Base-by-base conservation (phyloP, 106 monocot genomes). In the Amphibolis antarctica region DNA sequence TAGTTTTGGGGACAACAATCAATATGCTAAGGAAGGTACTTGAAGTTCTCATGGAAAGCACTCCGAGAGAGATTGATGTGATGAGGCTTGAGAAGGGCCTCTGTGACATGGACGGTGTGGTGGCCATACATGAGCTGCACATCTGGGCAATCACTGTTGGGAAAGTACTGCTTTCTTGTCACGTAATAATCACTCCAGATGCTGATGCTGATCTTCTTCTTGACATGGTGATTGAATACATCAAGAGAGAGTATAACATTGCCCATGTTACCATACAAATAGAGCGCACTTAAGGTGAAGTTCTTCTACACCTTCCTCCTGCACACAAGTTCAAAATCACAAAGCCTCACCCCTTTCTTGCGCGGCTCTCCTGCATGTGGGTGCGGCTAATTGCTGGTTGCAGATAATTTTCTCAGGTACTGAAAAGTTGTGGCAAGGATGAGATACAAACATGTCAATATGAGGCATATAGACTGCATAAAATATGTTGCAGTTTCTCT, bases 131-230 rank as follows among this genome's bases (percentile, higher is more conserved):
- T 47, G 72, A 72, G 28, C 56, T 72, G 0, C 72, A 72, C 46
- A 64, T 72, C 12, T 72, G 72, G 72, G 72, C 65, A 10, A 72
- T 72, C 46, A 72, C 72, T 3, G 72, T 72, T 10, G 72, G 72
- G 9, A 72, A 72, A 56, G 72, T 72, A 13, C 56, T 72, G 0
- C 44, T 72, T 12, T 54, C 72, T 9, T 72, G 72, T 30, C 72
- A 72, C 47, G 72, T 72, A 12, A 72, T 56, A 1, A 44, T 72
- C 20, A 42, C 45, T 10, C 55, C 55, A 12, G 64, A 55, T 9
- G 72, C 65, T 1, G 55, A 65, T 54, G 63, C 72, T 0, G 64
- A 72, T 56, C 28, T 23, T 12, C 28, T 72, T 1, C 56, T 72
- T 24, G 72, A 72, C 44, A 45, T 31, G 23, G 63, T 72, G 12